phyloP scores from a whole-genome alignment of 1,284 basidiomycete species.

The Veloporphyrellus conicus region DNA sequence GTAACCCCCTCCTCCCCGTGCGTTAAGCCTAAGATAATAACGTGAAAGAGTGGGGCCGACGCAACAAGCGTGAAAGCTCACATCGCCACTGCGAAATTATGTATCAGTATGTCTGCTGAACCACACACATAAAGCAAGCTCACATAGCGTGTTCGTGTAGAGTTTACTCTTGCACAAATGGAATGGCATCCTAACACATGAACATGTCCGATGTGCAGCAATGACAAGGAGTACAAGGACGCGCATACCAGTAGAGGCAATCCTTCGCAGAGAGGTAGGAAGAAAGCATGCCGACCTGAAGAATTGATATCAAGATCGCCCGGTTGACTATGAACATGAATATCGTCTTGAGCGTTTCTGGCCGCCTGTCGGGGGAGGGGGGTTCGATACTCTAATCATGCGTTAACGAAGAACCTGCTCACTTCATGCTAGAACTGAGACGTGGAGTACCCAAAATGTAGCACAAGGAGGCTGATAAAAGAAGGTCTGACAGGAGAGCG shows the following conservation, averaged over 20 bases:
- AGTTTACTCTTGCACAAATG: slow-evolving; percentile 40
- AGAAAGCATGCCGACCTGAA: slow-evolving; percentile 19
- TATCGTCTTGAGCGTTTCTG: slow-evolving; percentile 15
- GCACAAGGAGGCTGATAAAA: slow-evolving; percentile 18
- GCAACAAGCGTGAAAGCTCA: slow-evolving; percentile 1
- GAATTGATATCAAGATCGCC: slow-evolving; percentile 18
- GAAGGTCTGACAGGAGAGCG: slow-evolving; percentile 16
- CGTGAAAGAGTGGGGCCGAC: background rate
- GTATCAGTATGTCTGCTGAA: background rate
- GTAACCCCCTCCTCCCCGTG: slow-evolving; percentile 9
- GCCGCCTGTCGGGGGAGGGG: slow-evolving; percentile 3
- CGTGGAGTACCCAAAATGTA: slow-evolving; percentile 15
- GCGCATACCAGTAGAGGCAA: slow-evolving; percentile 15
- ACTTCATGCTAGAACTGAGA: slow-evolving; percentile 8
- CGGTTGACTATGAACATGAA: slow-evolving; percentile 23
- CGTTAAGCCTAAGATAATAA: slow-evolving; percentile 12
- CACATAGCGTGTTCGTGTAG: slow-evolving; percentile 19
- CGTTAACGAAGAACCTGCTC: background rate
- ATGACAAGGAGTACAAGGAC: background rate
- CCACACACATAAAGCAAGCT: background rate
- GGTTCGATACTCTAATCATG: background rate
- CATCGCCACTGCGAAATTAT: slow-evolving; percentile 15
- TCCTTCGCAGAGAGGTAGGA: slow-evolving; percentile 14
- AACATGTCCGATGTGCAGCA: background rate
- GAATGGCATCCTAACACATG: slow-evolving; percentile 17